phyloP scores from a whole-genome alignment of 495 filamentous ascomycete genomes.

The Hypoxylon lienhwacheense region DNA sequence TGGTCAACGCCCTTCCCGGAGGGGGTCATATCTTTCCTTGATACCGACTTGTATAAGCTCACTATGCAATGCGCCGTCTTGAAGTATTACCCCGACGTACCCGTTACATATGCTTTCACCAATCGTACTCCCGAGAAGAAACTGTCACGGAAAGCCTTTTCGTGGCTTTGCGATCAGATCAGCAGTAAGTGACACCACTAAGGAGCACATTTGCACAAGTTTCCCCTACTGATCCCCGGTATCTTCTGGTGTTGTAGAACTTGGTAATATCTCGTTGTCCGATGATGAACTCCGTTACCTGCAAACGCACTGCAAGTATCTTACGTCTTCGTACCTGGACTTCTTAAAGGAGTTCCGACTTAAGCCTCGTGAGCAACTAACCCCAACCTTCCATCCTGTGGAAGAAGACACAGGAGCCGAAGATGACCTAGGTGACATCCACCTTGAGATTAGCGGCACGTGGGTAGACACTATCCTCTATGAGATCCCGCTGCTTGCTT shows the following conservation, averaged over 20 bases:
- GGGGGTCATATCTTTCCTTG: constrained; percentile 87
- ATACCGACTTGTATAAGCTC: constrained; percentile 97
- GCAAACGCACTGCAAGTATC: constrained; percentile 76
- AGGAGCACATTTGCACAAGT: background rate
- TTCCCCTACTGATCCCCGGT: constrained; percentile 4
- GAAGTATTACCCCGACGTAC: constrained; percentile 81
- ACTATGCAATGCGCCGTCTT: constrained; percentile 98
- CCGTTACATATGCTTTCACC: constrained; percentile 89
- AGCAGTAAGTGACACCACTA: constrained; percentile 56
- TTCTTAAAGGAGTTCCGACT: constrained; percentile 82
- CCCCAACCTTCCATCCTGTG: constrained; percentile 66
- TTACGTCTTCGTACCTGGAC: constrained; percentile 72
- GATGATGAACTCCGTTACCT: constrained; percentile 78
- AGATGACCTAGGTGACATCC: constrained; percentile 70
- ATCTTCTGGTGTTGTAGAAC: constrained; percentile 54
- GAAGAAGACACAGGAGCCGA: constrained; percentile 64
- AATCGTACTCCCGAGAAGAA: constrained; percentile 95
- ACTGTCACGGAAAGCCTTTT: constrained; percentile 76
- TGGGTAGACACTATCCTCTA: constrained; percentile 98
- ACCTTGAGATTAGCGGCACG: constrained; percentile 71
- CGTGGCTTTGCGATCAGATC: constrained; percentile 83
- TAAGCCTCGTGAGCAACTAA: constrained; percentile 75
- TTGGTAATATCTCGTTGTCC: constrained; percentile 75
- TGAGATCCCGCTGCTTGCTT: constrained; percentile 89
- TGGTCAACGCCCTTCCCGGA: constrained; percentile 59